These are phyloP conservation scores for Gossypium herbaceum DNA, from an alignment of 345 rosid genomes.

Conservation along the genomic window DNA sequence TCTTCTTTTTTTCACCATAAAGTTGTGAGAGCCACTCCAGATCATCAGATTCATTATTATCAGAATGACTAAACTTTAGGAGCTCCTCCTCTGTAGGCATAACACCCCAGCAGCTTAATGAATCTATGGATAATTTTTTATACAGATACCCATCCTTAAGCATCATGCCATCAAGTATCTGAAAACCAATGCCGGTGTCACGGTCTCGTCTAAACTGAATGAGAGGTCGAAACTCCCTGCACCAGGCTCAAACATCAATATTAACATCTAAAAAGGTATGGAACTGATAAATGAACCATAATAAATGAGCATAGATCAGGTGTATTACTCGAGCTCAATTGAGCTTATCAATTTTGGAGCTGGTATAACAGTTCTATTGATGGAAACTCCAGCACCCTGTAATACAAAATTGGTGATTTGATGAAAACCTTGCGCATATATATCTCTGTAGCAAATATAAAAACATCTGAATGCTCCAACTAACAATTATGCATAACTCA, in stretches of 20 bases:
- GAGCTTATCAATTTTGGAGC: slow-evolving; percentile 86
- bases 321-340: slow-evolving; percentile 81
- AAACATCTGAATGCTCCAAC: neutral
- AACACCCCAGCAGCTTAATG: slow-evolving; percentile 63
- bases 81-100: slow-evolving; percentile 73
- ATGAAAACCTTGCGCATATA: neutral
- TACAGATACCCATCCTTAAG: slow-evolving; percentile 83
- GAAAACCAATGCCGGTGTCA: slow-evolving; percentile 59
- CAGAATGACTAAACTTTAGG: slow-evolving; percentile 68
- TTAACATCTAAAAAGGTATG: neutral
- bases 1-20: slow-evolving; percentile 74
- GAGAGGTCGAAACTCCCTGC: slow-evolving; percentile 88
- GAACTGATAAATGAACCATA: slow-evolving; percentile 1
- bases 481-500: neutral
- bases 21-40: slow-evolving; percentile 86
- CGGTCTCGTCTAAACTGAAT: slow-evolving; percentile 81
- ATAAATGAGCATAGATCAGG: slow-evolving; percentile 15
- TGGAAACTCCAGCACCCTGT: slow-evolving; percentile 75
- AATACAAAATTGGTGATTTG: slow-evolving; percentile 7
- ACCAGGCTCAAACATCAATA: slow-evolving; percentile 18
- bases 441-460: neutral
- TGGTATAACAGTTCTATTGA: slow-evolving; percentile 47
- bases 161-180: slow-evolving; percentile 80
- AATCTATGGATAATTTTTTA: slow-evolving; percentile 76
- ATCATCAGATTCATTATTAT: slow-evolving; percentile 55